Conservation (phyloP, 192 early-diverging fungal species). For the Coemansia sp. region DNA sequence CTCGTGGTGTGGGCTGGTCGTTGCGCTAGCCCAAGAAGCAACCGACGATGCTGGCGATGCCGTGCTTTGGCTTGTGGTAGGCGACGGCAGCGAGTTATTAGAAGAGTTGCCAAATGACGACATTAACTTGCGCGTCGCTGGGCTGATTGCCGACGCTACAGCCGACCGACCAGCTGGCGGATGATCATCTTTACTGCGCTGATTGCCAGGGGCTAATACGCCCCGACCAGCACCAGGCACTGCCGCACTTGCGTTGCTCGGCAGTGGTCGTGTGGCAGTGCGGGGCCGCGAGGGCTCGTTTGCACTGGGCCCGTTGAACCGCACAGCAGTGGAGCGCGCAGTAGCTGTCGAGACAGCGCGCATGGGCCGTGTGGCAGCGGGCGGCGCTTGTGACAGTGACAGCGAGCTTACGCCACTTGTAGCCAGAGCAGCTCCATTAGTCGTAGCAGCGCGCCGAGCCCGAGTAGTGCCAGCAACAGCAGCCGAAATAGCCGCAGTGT, state of each 20-base stretch:
- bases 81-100: conserved; percentile 37
- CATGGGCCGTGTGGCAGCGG: neutral
- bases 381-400: neutral
- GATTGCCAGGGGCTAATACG: neutral
- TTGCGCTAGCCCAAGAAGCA: conserved; percentile 47
- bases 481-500: conserved; percentile 42
- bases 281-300: conserved; percentile 13
- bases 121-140: conserved; percentile 15
- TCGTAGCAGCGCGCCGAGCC: conserved; percentile 28
- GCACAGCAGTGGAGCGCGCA: conserved; percentile 18
- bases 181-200: conserved; percentile 5
- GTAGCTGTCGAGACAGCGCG: conserved; percentile 4
- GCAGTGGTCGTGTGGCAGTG: conserved; percentile 10
- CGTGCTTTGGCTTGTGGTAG: conserved; percentile 24
- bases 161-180: neutral
- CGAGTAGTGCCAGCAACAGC: conserved; percentile 53
- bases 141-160: conserved; percentile 13
- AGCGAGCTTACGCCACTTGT: neutral
- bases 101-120: conserved; percentile 13
- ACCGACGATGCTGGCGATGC: conserved; percentile 38
- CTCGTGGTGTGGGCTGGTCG: conserved; percentile 48
- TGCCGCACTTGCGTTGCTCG: neutral
- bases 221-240: neutral
- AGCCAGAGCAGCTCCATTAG: neutral
- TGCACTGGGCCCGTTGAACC: conserved; percentile 18